Evolutionary conservation across 768 basidiomycete genomes (phyloP).

Genomic region (Royoungia palumana): DNA sequence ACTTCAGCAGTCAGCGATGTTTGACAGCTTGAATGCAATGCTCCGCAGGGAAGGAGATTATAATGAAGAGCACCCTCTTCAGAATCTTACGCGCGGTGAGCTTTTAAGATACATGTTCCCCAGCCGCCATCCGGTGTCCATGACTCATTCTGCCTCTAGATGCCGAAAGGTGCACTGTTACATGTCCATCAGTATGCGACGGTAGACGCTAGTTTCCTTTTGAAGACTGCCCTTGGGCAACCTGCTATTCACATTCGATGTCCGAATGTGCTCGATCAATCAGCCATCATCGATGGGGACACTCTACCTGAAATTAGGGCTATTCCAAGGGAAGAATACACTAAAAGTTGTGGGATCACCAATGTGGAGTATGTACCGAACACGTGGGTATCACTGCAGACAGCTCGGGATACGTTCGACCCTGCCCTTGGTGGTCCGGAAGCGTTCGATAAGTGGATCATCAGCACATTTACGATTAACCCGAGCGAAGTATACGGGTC

Average conservation of each 20-base stretch:
- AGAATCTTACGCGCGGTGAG: conserved; percentile 36
- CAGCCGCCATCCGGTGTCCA: neutral
- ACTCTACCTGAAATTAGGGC: conserved; percentile 36
- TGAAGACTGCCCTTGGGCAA: conserved; percentile 37
- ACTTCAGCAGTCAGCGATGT: conserved; percentile 30
- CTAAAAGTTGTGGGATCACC: conserved; percentile 24
- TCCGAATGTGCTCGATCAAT: conserved; percentile 16
- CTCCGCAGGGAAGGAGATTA: conserved; percentile 29
- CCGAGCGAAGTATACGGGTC: conserved; percentile 43
- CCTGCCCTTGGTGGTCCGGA: conserved; percentile 35
- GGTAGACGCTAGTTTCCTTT: conserved; percentile 34
- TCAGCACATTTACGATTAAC: conserved; percentile 38
- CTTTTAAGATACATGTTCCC: neutral
- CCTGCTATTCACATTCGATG: conserved; percentile 39
- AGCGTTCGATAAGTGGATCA: conserved; percentile 43
- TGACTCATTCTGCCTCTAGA: conserved; percentile 20
- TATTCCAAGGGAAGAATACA: conserved; percentile 26
- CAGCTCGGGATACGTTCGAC: conserved; percentile 36
- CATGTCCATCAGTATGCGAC: conserved; percentile 45
- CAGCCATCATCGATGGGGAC: conserved; percentile 24
- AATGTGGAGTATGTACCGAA: conserved; percentile 26
- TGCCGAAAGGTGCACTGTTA: conserved; percentile 48
- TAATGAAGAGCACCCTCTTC: conserved; percentile 39
- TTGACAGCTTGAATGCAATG: neutral
- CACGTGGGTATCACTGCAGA: conserved; percentile 35